Evolutionary conservation across 139 green algal species (phyloP), one percentile per base, ranked within the genome.

Genomic region (Tetradesmus lagerheimii): DNA sequence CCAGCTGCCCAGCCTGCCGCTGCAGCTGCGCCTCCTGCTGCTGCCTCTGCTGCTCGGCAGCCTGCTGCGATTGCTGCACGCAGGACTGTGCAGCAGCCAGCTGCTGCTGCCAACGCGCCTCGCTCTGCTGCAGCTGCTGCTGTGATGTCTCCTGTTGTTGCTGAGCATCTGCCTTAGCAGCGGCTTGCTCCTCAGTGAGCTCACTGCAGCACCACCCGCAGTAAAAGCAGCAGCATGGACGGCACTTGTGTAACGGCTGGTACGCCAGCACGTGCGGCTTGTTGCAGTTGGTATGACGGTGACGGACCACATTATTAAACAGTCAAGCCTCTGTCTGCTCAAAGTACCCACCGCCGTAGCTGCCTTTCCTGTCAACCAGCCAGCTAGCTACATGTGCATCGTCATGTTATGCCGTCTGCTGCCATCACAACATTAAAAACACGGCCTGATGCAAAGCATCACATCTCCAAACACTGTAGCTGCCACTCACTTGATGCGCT

Each of bases 401-500:
- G n/a, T n/a, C n/a, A n/a, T n/a, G n/a, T n/a, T n/a, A n/a, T 45
- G 31, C 3, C 37, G 11, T 37, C 16, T 45, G 29, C 80, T 43
- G 27, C 29, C 11, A 4, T 31, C 18, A 27, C 27, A 66, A 41
- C 80, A 34, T 86, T 8, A 4, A n/a, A 23, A 23, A 25, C 80
- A 62, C 47, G 16, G 6, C 29, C 20, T 23, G 6, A 66, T n/a
- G 34, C 78, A 34, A 38, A 31, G 37, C 78, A 64, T 4, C 23
- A 8, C 57, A 71, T 71, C 45, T 12, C 45, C 14, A 57, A 57
- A 57, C 11, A 57, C 11, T 12, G 14, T 57, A 57, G 57, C 57
- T 31, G 66, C 14, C 29, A 31, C 85, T 38, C 39, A 91, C 87
- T 50, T 91, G 78, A 86, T 79, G 27, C 87, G 78, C 20, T 85